phyloP scores from a whole-genome alignment of 768 basidiomycete species.

The Hypholoma sublateritium region DNA sequence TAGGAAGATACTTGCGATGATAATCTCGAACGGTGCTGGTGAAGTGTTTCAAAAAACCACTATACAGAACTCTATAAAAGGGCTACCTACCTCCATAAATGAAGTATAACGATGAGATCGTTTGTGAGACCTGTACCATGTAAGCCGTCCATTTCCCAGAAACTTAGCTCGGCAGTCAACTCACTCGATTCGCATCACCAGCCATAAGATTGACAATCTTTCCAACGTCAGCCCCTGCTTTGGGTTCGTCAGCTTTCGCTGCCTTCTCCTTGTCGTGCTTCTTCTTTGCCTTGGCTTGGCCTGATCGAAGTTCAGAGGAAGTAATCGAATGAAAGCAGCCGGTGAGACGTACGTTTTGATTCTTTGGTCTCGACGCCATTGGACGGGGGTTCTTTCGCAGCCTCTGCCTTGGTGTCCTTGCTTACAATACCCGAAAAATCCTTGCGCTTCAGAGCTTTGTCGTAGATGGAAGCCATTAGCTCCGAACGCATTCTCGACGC shows the following conservation, averaged over 20 bases:
- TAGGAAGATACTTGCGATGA: slow-evolving; percentile 70
- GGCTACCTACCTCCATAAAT: slow-evolving; percentile 57
- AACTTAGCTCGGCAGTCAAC: slow-evolving; percentile 6
- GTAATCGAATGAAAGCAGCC: background rate
- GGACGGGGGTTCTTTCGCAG: slow-evolving; percentile 28
- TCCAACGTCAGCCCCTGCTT: slow-evolving; percentile 81
- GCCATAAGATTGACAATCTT: slow-evolving; percentile 93
- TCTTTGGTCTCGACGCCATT: slow-evolving; percentile 25
- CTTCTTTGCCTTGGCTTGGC: slow-evolving; percentile 31
- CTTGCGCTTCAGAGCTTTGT: slow-evolving; percentile 81
- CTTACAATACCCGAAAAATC: slow-evolving; percentile 79
- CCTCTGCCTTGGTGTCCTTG: slow-evolving; percentile 30
- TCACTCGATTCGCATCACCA: slow-evolving; percentile 63
- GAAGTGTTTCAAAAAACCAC: background rate
- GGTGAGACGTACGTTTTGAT: slow-evolving; percentile 17
- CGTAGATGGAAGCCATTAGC: slow-evolving; percentile 85
- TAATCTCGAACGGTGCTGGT: slow-evolving; percentile 72
- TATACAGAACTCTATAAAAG: background rate
- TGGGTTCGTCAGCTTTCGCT: slow-evolving; percentile 52
- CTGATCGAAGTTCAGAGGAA: slow-evolving; percentile 7
- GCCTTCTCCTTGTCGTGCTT: slow-evolving; percentile 39
- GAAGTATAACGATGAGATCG: slow-evolving; percentile 57
- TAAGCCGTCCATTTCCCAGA: background rate
- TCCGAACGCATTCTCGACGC: slow-evolving; percentile 70
- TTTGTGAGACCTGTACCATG: slow-evolving; percentile 44